Evolutionary conservation across 2,329 filamentous ascomycete genomes (phyloP), one percentile per base, ranked within the genome.

Genomic region (Colletotrichum tropicale): DNA sequence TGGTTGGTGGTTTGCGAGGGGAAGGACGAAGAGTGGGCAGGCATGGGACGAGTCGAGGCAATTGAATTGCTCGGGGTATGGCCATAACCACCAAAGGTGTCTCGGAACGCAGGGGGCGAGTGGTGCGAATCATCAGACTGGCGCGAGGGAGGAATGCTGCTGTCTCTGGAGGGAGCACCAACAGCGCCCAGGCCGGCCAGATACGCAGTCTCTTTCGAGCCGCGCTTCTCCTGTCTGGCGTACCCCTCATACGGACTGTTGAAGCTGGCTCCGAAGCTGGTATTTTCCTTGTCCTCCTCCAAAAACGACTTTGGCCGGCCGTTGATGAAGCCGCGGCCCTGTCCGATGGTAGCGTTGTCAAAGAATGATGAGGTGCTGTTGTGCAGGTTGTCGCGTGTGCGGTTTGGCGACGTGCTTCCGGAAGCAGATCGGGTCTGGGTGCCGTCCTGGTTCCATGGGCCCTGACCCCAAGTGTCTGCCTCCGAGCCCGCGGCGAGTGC

Each of bases 401-500:
- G 87, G 58, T 89, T 88, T 5, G 93, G 92, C 16, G 93, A 94
- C 38, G 89, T 89, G 77, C 87, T 91, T 72, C 88, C 88, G 43
- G 89, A 88, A 60, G 85, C 85, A 10, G 87, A 85, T 52, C 88
- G 81, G 3, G 85, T 83, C 52, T 86, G 84, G 15, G 86, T 84
- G 55, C 83, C 84, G 61, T 91, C 90, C 28, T 87, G 84, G 77
- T 89, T 90, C 94, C 94, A 95, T 18, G 90, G 89, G 48, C 88
- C 85, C 77, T 87, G 85, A 75, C 80, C 83, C 92, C 93, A 94
- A 62, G 88, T 87, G 78, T 94, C 93, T 21, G 91, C 90, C 80
- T 95, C 93, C 12, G 94, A 94, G 56, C 92, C 91, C 60, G 91
- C 89, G 75, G 94, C 88, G 52, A 96, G 87, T 74, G 93, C 94